A percentile compares a stretch with the other conserved stretches of the same genome.
Conservation (phyloP, 495 filamentous ascomycete species). For the Tuber magnatum region DNA sequence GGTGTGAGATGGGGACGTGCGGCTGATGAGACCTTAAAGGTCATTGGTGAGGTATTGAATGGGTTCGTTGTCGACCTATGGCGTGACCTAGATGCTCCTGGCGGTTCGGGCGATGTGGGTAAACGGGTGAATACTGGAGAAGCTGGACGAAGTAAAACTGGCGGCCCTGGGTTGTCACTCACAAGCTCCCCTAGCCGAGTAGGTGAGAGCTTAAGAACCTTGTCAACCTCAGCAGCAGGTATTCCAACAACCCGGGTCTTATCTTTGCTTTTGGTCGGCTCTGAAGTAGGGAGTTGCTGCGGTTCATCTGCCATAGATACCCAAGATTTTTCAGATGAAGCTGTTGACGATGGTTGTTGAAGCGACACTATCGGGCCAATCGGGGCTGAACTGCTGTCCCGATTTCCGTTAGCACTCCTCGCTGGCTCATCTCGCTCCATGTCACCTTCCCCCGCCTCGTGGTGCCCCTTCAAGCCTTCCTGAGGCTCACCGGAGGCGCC, state of each 20-base stretch:
- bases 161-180: slow-evolving; percentile 19
- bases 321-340: slow-evolving; percentile 23
- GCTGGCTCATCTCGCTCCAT: background rate
- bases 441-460: background rate
- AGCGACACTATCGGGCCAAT: slow-evolving; percentile 1
- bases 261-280: slow-evolving; percentile 13
- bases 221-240: slow-evolving; percentile 11
- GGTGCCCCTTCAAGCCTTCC: background rate
- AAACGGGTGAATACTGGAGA: slow-evolving; percentile 11
- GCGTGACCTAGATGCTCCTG: slow-evolving; percentile 7
- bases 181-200: slow-evolving; percentile 23
- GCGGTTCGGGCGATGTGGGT: slow-evolving; percentile 3
- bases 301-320: slow-evolving; percentile 19
- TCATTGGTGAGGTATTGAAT: slow-evolving; percentile 19
- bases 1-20: slow-evolving; percentile 12
- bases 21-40: slow-evolving; percentile 9
- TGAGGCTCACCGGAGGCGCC: background rate
- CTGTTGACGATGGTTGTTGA: slow-evolving; percentile 12
- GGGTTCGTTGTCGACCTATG: slow-evolving; percentile 25
- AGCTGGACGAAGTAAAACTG: slow-evolving; percentile 14
- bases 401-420: background rate
- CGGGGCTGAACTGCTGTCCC: background rate
- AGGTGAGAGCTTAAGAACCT: slow-evolving; percentile 28
- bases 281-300: slow-evolving; percentile 11
- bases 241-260: slow-evolving; percentile 2